Base-by-base conservation (phyloP, 768 basidiomycete species). In the Kwoniella dejecticola region DNA sequence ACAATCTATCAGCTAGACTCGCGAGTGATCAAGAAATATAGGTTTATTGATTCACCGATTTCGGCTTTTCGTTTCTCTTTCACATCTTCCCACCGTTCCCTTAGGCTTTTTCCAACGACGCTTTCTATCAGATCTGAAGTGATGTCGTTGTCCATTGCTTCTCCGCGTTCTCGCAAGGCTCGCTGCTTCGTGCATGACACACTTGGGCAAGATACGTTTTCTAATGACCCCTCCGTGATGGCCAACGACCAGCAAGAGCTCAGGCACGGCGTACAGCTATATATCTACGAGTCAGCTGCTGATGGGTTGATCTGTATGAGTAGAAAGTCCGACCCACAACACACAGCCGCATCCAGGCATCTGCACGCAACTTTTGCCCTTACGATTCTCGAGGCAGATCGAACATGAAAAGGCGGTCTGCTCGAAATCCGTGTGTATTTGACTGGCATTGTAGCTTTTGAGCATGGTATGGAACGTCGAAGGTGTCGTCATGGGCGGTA, bases 191-290 rank as follows among this genome's bases (percentile, higher is more conserved):
- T 85, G 69, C 92, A 96, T 33, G 81, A 82, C 1, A 86, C 85
- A 70, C 90, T 87, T 0, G 92, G 89, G 74, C 92, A 96, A 0
- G 87, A 84, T 1, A 96, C 91, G 19, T 83, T 82, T 29, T 82
- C 83, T 13, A 91, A 81, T 60, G 88, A 86, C 6, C 92, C 92
- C 73, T 94, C 91, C 48, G 79, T 80, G 54, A 96, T 88, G 66
- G 87, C 88, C 50, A 91, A 75, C 44, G 83, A 82, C 91, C 91
- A 96, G 74, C 89, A 93, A 52, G 88, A 87, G 53, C 82, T 82
- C 26, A 95, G 77, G 72, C 92, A 95, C 7, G 83, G 77, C n/a
- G 85, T 84, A 75, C 92, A 95, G 76, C 77, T 78, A 50, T 30
- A n/a, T n/a, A n/a, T n/a, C n/a, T n/a, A n/a, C n/a, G n/a, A n/a